phyloP scores from a whole-genome alignment of 2,329 filamentous ascomycete species.

The Berkeleyomyces rouxiae region DNA sequence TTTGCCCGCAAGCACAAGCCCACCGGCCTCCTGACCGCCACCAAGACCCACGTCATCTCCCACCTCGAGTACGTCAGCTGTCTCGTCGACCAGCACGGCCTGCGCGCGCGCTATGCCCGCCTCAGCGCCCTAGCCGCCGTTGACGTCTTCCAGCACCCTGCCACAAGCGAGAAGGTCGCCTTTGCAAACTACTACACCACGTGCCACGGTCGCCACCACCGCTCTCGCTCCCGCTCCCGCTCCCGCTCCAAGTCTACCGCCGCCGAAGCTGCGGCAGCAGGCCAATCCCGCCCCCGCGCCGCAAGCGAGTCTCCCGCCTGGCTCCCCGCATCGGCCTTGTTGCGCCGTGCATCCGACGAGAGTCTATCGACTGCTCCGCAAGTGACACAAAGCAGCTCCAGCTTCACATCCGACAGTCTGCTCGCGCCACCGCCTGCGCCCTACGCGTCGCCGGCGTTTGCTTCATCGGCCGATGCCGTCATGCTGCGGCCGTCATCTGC shows the following conservation, averaged over 20 bases:
- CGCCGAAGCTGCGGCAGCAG: background rate
- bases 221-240: too few species aligned
- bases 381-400: too few species aligned
- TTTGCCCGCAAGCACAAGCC: slow-evolving; percentile 67
- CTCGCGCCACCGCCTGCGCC: background rate
- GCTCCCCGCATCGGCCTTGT: too few species aligned
- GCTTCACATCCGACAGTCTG: background rate
- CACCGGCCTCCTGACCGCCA: slow-evolving; percentile 52
- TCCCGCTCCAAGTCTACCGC: background rate
- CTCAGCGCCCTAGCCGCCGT: slow-evolving; percentile 57
- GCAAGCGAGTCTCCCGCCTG: too few species aligned
- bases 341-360: background rate
- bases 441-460: background rate
- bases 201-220: slow-evolving; percentile 46
- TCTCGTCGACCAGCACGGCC: slow-evolving; percentile 56
- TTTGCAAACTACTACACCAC: slow-evolving; percentile 86
- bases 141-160: slow-evolving; percentile 31
- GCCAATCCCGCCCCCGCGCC: too few species aligned
- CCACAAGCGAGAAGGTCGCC: slow-evolving; percentile 35
- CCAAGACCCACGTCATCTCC: slow-evolving; percentile 57
- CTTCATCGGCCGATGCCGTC: background rate
- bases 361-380: too few species aligned
- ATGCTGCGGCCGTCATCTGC: background rate
- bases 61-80: slow-evolving; percentile 72
- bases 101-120: slow-evolving; percentile 52